phyloP scores from a whole-genome alignment of 2,329 filamentous ascomycete genomes.

The Chaetomiaceae sp. region DNA sequence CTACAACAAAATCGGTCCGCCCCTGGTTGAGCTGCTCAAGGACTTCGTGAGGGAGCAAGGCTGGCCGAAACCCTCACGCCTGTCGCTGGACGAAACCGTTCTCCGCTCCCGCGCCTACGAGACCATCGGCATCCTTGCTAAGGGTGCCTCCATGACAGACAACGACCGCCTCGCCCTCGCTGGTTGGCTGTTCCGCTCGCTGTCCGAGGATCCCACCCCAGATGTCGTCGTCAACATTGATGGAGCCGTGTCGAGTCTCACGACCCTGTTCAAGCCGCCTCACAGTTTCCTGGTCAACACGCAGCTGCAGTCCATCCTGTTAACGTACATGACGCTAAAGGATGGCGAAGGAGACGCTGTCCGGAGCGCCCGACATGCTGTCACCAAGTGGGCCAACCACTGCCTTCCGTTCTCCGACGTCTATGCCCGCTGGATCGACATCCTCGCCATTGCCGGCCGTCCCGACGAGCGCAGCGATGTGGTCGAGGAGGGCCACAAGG shows the following conservation, averaged over 20 bases:
- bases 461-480: constrained; percentile 73
- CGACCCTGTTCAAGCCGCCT: constrained; percentile 39
- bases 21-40: constrained; percentile 64
- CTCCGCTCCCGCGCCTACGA: constrained; percentile 83
- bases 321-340: constrained; percentile 60
- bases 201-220: constrained; percentile 72
- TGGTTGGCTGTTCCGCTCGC: constrained; percentile 75
- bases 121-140: constrained; percentile 77
- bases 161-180: constrained; percentile 52
- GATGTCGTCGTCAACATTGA: constrained; percentile 84
- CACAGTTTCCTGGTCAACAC: constrained; percentile 29
- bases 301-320: constrained; percentile 51
- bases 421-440: constrained; percentile 79
- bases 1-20: constrained; percentile 61
- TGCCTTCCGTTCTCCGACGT: constrained; percentile 78
- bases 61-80: constrained; percentile 61
- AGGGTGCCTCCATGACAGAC: constrained; percentile 55
- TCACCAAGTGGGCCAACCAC: constrained; percentile 83
- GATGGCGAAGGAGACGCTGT: constrained; percentile 47
- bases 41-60: constrained; percentile 75
- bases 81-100: constrained; percentile 55
- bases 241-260: constrained; percentile 75
- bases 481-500: constrained; percentile 82
- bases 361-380: constrained; percentile 75
- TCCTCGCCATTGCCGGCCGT: constrained; percentile 69